Evolutionary conservation across 352 stramenopile genomes (phyloP).

Genomic region (Globisporangium nodosum): DNA sequence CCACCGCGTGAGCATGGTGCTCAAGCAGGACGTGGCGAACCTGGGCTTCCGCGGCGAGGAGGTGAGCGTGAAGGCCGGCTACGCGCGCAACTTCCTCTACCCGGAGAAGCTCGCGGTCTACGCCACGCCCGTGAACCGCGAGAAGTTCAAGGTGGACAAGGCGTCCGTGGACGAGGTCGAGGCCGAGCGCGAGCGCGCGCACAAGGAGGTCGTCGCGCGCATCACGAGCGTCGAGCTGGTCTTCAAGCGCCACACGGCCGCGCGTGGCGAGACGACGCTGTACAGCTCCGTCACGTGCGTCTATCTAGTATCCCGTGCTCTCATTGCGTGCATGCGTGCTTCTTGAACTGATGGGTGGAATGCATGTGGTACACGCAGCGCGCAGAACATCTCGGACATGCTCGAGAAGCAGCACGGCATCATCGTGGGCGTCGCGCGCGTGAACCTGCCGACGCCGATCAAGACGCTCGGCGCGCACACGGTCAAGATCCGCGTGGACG

Average conservation of each 20-base stretch:
- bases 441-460: slow-evolving; percentile 65
- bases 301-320: too few relatives aligned
- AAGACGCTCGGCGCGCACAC: slow-evolving; percentile 77
- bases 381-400: slow-evolving; percentile 83
- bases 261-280: slow-evolving; percentile 51
- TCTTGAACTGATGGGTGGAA: neutral
- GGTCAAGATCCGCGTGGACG: slow-evolving; percentile 80
- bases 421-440: slow-evolving; percentile 72
- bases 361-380: slow-evolving; percentile 18
- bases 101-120: slow-evolving; percentile 93
- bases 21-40: slow-evolving; percentile 80
- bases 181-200: slow-evolving; percentile 16
- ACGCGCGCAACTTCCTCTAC: slow-evolving; percentile 93
- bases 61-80: slow-evolving; percentile 90
- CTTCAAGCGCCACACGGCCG: slow-evolving; percentile 80
- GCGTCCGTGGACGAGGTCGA: slow-evolving; percentile 17
- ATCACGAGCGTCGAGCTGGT: slow-evolving; percentile 54
- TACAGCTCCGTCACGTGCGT: slow-evolving; percentile 61
- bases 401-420: slow-evolving; percentile 80
- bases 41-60: slow-evolving; percentile 89
- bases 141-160: slow-evolving; percentile 74
- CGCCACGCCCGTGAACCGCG: slow-evolving; percentile 87
- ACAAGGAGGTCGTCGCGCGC: slow-evolving; percentile 57
- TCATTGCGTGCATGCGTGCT: too few relatives aligned
- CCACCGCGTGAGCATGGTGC: slow-evolving; percentile 80